Evolutionary conservation across 1,139 yeast species (phyloP).

Genomic region (Diutina sp.): DNA sequence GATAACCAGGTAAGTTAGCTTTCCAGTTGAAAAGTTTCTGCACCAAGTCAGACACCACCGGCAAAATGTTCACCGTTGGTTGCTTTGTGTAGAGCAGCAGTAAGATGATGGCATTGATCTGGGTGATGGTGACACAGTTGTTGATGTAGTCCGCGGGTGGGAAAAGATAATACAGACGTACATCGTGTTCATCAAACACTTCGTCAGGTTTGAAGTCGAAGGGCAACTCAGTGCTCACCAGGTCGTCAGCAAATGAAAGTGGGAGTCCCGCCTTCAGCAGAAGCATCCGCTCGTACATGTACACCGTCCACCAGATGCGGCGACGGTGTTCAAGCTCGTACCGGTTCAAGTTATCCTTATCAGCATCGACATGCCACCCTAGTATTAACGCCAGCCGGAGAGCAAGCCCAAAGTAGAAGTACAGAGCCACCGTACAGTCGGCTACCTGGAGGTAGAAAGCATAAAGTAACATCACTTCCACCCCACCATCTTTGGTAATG

Average conservation of each 20-base stretch:
- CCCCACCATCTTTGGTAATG: conserved; percentile 66
- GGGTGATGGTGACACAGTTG: conserved; percentile 71
- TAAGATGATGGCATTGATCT: conserved; percentile 64
- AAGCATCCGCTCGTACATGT: conserved; percentile 78
- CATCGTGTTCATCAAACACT: conserved; percentile 37
- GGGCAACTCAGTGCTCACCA: conserved; percentile 67
- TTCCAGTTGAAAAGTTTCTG: conserved; percentile 64
- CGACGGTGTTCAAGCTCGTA: conserved; percentile 71
- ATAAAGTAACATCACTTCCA: conserved; percentile 66
- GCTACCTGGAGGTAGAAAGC: conserved; percentile 80
- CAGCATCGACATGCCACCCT: conserved; percentile 81
- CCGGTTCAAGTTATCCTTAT: conserved; percentile 46
- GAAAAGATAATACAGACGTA: conserved; percentile 48
- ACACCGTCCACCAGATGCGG: conserved; percentile 85
- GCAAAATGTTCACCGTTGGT: conserved; percentile 61
- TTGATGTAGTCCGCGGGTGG: conserved; percentile 73
- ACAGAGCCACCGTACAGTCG: conserved; percentile 74
- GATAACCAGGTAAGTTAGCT: conserved; percentile 30
- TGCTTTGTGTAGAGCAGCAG: conserved; percentile 65
- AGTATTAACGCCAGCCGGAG: conserved; percentile 58
- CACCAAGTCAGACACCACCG: conserved; percentile 61
- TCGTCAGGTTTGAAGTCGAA: conserved; percentile 54
- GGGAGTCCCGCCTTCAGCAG: conserved; percentile 83
- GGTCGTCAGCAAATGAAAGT: conserved; percentile 63
- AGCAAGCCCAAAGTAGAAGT: conserved; percentile 71